A percentile compares a stretch with the other conserved stretches of the same genome.
These are phyloP conservation scores for Colletotrichum sp. DNA, from an alignment of 2,329 filamentous ascomycete genomes.

Conservation along the genomic window DNA sequence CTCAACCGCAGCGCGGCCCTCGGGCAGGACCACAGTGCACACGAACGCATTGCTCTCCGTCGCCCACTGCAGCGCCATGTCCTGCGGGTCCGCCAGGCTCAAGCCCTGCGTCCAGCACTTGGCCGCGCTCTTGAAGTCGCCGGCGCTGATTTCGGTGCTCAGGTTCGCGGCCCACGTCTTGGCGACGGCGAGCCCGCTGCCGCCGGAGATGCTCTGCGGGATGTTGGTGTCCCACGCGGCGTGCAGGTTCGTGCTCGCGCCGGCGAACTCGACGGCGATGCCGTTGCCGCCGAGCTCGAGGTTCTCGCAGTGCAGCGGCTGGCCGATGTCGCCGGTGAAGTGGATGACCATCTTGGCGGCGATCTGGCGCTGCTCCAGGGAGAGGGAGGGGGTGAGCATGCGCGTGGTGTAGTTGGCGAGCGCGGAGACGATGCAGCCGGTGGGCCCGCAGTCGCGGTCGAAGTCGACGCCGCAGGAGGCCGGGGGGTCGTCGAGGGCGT, in stretches of 20 bases:
- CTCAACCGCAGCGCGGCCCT: conserved; percentile 42
- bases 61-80: conserved; percentile 43
- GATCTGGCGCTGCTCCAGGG: conserved; percentile 22
- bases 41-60: conserved; percentile 46
- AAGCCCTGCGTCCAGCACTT: conserved; percentile 40
- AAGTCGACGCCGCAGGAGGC: conserved; percentile 20
- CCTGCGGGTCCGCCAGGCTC: conserved; percentile 33
- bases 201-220: conserved; percentile 48
- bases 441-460: conserved; percentile 22
- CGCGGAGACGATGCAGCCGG: conserved; percentile 22
- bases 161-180: conserved; percentile 43
- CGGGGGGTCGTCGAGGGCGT: conserved; percentile 21
- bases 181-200: conserved; percentile 37
- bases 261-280: conserved; percentile 58
- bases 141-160: conserved; percentile 38
- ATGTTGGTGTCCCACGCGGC: conserved; percentile 66
- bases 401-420: conserved; percentile 27
- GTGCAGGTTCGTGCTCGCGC: conserved; percentile 62
- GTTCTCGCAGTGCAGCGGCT: conserved; percentile 24
- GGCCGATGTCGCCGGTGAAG: conserved; percentile 22
- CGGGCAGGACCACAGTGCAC: conserved; percentile 46
- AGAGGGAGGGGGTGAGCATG: conserved; percentile 49
- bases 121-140: conserved; percentile 38
- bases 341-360: conserved; percentile 26
- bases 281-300: conserved; percentile 22